Base-by-base conservation (phyloP, 768 basidiomycete genomes). In the Dioszegia crocea region DNA sequence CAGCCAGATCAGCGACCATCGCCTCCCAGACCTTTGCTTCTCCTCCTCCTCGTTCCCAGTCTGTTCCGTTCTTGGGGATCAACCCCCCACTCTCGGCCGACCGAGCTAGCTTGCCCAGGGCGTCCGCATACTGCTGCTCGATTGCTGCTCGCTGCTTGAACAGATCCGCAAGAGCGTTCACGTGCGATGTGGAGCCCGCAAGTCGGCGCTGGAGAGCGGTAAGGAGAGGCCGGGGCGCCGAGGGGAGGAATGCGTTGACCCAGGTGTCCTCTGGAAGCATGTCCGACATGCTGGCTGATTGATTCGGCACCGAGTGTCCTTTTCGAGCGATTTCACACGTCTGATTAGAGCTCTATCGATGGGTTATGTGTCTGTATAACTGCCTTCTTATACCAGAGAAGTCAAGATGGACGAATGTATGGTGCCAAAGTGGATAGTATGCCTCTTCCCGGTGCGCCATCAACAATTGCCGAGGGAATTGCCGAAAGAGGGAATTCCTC, bases 161-260 rank as follows among this genome's bases (percentile, higher is more conserved):
- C 38, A 76, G 60, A 48, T 77, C 77, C 38, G 74, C 72, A 2
- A 78, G 50, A 1, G 67, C 61, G 41, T 76, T 71, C 39, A 73
- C 60, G 43, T 71, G 66, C 21, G 71, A 67, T 1, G 64, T 64
- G 0, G 76, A 72, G 27, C 63, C 52, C 6, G 66, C 61, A 6
- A 75, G 39, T 0, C 75, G 62, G 0, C 61, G 41, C 50, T 67
- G 66, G 1, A 78, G 60, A 1, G 67, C 41, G 30, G 39, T 53
- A 23, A 72, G 62, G 11, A 76, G 63, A n/a, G 66, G 72, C 49
- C 46, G 65, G 8, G 69, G 74, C 12, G 63, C 62, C 31, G 68
- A 56, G 16, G 64, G 43, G 1, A 66, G 58, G 49, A 73, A 73
- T 24, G 39, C 53, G 48, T 66, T 62, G 44, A 73, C 63, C 71